Base-by-base conservation (phyloP, 2,329 filamentous ascomycete genomes). In the Thermothelomyces thermophilus region DNA sequence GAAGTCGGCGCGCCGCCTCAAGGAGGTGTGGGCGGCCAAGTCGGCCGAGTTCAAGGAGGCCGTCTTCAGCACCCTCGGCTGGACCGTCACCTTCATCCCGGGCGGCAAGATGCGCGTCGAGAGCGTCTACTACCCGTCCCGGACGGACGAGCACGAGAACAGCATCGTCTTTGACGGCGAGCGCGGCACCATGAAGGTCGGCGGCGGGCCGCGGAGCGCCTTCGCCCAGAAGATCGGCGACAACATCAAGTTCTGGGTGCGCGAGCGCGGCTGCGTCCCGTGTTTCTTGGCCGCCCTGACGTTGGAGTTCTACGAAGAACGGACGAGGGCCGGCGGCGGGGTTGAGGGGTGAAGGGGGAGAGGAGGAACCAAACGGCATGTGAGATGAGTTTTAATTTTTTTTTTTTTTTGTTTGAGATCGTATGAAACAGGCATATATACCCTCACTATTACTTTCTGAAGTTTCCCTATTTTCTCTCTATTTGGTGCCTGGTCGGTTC, bases 131-230 rank as follows among this genome's bases (percentile, higher is more conserved):
- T 87, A 86, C 64, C 85, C 90, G 0, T 83, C 80, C 2, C 68
- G 54, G 70, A 80, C 66, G 64, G 81, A 86, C 48, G 83, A 86
- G 62, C 81, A 88, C 64, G 82, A 85, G 66, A 84, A 84, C 58
- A 82, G 77, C 50, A 84, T 86, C 53, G 82, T 95, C 0, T 96
- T 96, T 66, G 90, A 95, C 67, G 90, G 90, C 45, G 90, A 96
- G 70, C 83, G 86, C 51, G 93, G 91, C 7, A 96, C 90, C 1
- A 98, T 98, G 93, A 98, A 98, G 75, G 87, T 98, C 50, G 87
- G 85, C 30, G 93, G 93, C 1, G 93, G 93, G 0, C 87, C 90
- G 1, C 80, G 87, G 63, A 94, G 88, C 63, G 76, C 82, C 11
- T 98, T 98, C 68, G 93, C 90, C 1, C 72, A 80, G 48, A 84